phyloP scores from a whole-genome alignment of 306 rosid genomes.

The Castanea crenata region DNA sequence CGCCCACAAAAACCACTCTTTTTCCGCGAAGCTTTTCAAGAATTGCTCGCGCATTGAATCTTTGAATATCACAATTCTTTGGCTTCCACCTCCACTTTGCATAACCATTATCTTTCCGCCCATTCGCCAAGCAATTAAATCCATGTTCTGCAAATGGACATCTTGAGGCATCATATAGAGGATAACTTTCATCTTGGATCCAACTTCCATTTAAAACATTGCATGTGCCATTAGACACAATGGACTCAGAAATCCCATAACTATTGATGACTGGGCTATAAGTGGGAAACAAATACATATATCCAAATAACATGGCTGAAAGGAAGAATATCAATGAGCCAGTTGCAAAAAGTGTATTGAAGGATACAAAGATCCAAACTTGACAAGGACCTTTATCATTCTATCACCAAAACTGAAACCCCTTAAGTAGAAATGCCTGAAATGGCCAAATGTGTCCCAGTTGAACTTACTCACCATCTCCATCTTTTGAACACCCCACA shows the following conservation, averaged over 20 bases:
- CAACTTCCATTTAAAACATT: slow-evolving; percentile 79
- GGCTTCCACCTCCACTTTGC: slow-evolving; percentile 92
- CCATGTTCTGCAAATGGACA: slow-evolving; percentile 81
- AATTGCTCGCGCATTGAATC: slow-evolving; percentile 46
- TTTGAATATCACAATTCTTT: slow-evolving; percentile 63
- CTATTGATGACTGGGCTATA: slow-evolving; percentile 27
- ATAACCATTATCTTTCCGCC: slow-evolving; percentile 64
- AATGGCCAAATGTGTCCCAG: slow-evolving; percentile 40
- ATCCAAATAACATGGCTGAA: slow-evolving; percentile 47
- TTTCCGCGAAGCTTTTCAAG: slow-evolving; percentile 77
- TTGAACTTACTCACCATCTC: slow-evolving; percentile 35
- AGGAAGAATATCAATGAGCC: slow-evolving; percentile 52
- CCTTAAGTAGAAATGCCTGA: slow-evolving; percentile 36
- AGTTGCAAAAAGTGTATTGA: slow-evolving; percentile 44
- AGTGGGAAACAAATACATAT: slow-evolving; percentile 47
- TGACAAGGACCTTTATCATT: slow-evolving; percentile 37
- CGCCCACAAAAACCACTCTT: slow-evolving; percentile 83
- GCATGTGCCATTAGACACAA: slow-evolving; percentile 39
- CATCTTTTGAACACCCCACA: slow-evolving; percentile 42
- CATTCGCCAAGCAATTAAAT: slow-evolving; percentile 76
- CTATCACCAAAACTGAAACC: slow-evolving; percentile 40
- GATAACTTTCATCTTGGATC: slow-evolving; percentile 68
- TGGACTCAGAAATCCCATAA: slow-evolving; percentile 28
- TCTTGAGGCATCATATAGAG: slow-evolving; percentile 69
- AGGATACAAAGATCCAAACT: slow-evolving; percentile 43